Evolutionary conservation across 192 early-diverging fungal genomes (phyloP), one percentile per base, ranked within the genome.

Genomic region (Coemansia sp.): DNA sequence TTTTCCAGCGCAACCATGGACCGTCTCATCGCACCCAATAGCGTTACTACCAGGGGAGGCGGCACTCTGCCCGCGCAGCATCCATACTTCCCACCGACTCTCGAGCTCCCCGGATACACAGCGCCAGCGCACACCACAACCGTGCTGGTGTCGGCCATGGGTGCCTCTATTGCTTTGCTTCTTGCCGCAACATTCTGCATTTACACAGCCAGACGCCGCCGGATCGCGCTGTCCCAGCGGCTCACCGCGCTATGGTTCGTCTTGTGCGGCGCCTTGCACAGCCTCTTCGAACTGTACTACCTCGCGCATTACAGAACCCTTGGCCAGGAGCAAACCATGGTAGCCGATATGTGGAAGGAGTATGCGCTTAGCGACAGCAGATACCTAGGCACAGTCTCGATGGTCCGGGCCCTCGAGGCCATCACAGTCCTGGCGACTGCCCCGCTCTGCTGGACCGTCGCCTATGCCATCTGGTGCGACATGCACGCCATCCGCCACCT

Each of bases 271-370:
- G 68, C 75, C 53, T 76, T 90, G 67, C 91, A 92, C 79, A 60
- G 75, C 60, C 58, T 83, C 10, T 76, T 90, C 24, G 91, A 92
- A 69, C 86, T 88, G 18, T 89, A 89, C 83, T 90, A 86, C 66
- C 78, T 88, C 21, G 72, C 64, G 45, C 78, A 86, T 65, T 71
- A 83, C 62, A 38, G 44, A 20, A 67, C 66, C 0, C 79, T 90
- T 58, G 81, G 83, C 14, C 76, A 68, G 5, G 63, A 76, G 51
- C 67, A 62, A 16, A 63, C 68, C 44, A 55, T 88, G 51, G 46
- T 88, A n/a, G 78, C 83, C 16, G 77, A 84, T 18, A 52, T 89
- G 62, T 90, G 89, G 89, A 92, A 92, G 76, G 91, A 92, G 76
- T 92, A 92, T 65, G 89, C 88, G 11, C 71, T 80, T 66, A 85